These are phyloP conservation scores for Rhizodiscina lignyota DNA, from an alignment of 495 filamentous ascomycete genomes.

Conservation along the genomic window DNA sequence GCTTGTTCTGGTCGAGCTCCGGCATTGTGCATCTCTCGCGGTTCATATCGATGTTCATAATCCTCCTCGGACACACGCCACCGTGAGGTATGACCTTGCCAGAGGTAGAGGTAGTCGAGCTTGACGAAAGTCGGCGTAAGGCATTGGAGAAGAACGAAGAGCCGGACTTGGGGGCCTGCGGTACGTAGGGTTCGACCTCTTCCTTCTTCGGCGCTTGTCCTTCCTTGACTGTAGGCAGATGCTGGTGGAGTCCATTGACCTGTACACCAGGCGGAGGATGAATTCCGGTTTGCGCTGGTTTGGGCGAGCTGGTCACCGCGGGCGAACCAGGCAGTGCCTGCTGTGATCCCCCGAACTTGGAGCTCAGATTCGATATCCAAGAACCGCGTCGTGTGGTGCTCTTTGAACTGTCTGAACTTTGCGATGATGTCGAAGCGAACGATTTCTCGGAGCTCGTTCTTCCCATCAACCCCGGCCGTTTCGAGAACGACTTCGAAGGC, in stretches of 20 bases:
- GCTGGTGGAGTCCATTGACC: too few species aligned
- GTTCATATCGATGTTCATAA: constrained; percentile 72
- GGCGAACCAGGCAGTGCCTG: too few species aligned
- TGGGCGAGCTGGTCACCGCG: too few species aligned
- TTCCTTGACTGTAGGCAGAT: too few species aligned
- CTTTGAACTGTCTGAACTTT: constrained; percentile 5
- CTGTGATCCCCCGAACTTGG: too few species aligned
- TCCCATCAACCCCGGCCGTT: constrained; percentile 14
- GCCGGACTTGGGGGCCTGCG: constrained; percentile 44
- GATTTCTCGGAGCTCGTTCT: constrained; percentile 22
- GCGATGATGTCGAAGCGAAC: constrained; percentile 6
- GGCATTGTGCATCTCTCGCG: constrained; percentile 64
- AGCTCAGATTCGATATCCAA: constrained; percentile 85
- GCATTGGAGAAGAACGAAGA: constrained; percentile 63
- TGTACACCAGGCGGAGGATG: too few species aligned
- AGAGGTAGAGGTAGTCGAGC: constrained; percentile 13
- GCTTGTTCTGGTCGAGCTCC: constrained; percentile 63
- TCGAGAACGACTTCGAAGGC: constrained; percentile 14
- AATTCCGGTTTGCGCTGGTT: too few species aligned
- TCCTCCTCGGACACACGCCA: constrained; percentile 47
- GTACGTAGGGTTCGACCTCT: constrained; percentile 49
- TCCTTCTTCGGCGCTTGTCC: too few species aligned
- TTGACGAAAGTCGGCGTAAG: constrained; percentile 64
- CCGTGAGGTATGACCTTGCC: constrained; percentile 30
- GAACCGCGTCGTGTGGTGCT: constrained; percentile 46